Evolutionary conservation across 1,284 basidiomycete genomes (phyloP).

Genomic region (Spongispora temasekensis): DNA sequence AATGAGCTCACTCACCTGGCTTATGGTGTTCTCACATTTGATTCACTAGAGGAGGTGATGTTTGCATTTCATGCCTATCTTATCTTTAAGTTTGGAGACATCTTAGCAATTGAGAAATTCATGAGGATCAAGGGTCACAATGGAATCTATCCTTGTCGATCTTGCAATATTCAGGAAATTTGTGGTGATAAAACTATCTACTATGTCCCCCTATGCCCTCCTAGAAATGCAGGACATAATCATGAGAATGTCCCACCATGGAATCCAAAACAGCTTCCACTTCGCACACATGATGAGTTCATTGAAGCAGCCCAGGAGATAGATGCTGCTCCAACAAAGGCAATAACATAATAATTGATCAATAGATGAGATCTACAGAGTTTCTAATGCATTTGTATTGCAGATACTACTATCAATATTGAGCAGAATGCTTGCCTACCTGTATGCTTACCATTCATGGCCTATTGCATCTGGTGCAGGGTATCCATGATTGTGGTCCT

Average conservation of each 20-base stretch:
- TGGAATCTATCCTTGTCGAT: not conserved
- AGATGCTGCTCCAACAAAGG: not conserved
- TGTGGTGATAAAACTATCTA: not conserved
- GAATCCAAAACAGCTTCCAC: not conserved
- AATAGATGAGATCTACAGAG: no score
- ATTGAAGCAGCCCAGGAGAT: not conserved
- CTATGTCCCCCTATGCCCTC: not conserved
- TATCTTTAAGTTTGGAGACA: not conserved
- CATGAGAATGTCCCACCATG: not conserved
- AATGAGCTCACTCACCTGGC: not conserved
- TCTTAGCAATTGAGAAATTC: not conserved
- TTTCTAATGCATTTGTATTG: no score
- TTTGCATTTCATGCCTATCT: not conserved
- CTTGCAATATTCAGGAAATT: not conserved
- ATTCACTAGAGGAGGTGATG: not conserved
- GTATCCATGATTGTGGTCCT: conserved; percentile 15
- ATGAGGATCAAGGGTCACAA: conserved; percentile 1
- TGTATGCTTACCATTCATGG: conserved; percentile 25
- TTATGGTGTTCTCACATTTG: not conserved
- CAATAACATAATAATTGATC: no score
- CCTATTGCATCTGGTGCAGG: conserved; percentile 21
- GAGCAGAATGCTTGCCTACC: conserved; percentile 4
- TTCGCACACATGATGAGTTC: not conserved
- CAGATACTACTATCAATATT: conserved; percentile 25
- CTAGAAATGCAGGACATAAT: not conserved